Evolutionary conservation across 1,284 basidiomycete genomes (phyloP).

Genomic region (Puccinia polysora): DNA sequence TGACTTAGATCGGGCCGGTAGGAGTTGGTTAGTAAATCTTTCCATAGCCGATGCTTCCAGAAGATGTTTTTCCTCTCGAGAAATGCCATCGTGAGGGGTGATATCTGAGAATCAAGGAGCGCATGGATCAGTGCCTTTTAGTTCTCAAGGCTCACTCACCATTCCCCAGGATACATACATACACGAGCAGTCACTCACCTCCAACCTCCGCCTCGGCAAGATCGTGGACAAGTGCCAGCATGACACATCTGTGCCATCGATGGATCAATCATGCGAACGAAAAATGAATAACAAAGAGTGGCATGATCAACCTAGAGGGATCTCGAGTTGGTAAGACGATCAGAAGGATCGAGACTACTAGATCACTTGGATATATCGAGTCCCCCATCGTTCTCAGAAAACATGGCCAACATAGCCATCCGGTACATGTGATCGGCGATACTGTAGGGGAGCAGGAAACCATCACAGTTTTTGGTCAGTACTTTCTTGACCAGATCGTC

Average conservation of each 20-base stretch:
- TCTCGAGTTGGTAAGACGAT: too few relatives aligned
- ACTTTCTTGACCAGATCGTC: neutral
- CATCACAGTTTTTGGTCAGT: neutral
- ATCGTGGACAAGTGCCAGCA: constrained; percentile 33
- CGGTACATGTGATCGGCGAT: constrained; percentile 40
- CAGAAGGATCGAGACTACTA: too few relatives aligned
- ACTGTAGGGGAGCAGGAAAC: neutral
- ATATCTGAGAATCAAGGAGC: constrained; percentile 11
- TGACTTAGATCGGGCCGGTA: constrained; percentile 1
- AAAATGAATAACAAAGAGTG: neutral
- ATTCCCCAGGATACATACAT: neutral
- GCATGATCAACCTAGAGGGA: neutral
- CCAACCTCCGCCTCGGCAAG: constrained; percentile 33
- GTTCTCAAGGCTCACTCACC: too few relatives aligned
- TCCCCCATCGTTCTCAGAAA: constrained; percentile 13
- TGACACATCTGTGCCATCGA: constrained; percentile 20
- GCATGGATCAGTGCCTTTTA: too few relatives aligned
- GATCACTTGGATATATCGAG: constrained; percentile 41
- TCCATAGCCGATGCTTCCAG: constrained; percentile 15
- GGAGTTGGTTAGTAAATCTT: constrained; percentile 14
- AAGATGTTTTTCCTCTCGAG: constrained; percentile 27
- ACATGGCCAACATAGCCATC: constrained; percentile 38
- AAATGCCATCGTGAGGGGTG: constrained; percentile 31
- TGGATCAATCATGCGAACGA: neutral
- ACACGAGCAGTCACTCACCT: neutral